These are phyloP conservation scores for Amanita brunnescens DNA, from an alignment of 768 basidiomycete species.

Conservation along the genomic window DNA sequence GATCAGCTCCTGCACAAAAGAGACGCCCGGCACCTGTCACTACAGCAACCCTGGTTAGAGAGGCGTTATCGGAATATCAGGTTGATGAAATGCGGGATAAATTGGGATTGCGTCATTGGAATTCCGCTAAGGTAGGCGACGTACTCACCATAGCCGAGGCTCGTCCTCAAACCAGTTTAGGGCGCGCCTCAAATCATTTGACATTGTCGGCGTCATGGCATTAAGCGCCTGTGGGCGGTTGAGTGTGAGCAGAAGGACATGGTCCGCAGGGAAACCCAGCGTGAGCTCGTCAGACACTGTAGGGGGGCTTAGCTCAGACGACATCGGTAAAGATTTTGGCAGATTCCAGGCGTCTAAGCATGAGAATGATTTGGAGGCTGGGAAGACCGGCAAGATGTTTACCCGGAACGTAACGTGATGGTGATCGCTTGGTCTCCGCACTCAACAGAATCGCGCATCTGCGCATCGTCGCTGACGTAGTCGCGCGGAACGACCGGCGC, in stretches of 20 bases:
- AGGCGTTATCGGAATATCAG: neutral
- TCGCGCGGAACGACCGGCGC: constrained; percentile 2
- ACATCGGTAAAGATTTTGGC: too few relatives aligned
- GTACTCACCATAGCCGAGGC: constrained; percentile 55
- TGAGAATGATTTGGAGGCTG: neutral
- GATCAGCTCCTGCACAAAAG: constrained; percentile 78
- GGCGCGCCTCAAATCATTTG: constrained; percentile 38
- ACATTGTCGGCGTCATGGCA: constrained; percentile 59
- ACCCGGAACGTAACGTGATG: neutral
- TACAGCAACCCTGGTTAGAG: constrained; percentile 51
- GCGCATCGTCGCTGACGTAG: too few relatives aligned
- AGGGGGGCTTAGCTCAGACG: constrained; percentile 9
- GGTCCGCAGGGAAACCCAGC: constrained; percentile 29
- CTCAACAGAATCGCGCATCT: too few relatives aligned
- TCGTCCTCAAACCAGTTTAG: constrained; percentile 73
- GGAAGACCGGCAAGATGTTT: neutral
- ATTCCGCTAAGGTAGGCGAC: neutral
- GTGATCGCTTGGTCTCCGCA: neutral
- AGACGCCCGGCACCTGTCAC: constrained; percentile 64
- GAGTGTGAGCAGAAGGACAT: constrained; percentile 31
- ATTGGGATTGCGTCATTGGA: constrained; percentile 5
- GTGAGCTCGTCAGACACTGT: constrained; percentile 27
- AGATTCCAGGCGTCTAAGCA: neutral
- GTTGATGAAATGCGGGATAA: neutral
- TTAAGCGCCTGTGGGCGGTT: constrained; percentile 70